Base-by-base conservation (phyloP, 2,329 filamentous ascomycete genomes). In the Hypoxylon sp. region DNA sequence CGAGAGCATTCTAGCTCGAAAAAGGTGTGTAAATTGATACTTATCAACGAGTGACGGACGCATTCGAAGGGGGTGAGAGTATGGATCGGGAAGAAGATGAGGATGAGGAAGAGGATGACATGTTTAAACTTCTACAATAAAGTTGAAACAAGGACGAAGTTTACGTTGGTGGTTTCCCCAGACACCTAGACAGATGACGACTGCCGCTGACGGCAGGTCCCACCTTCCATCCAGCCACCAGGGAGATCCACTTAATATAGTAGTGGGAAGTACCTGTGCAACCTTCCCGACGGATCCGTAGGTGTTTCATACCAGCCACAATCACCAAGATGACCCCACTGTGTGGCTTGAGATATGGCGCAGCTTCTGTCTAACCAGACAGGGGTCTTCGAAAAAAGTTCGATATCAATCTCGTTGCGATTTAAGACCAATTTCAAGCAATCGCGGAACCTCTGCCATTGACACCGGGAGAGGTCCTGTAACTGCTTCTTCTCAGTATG, bases 401-500 rank as follows among this genome's bases (percentile, higher is more conserved):
- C 63, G 66, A 69, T 67, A 68, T 67, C 60, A 3, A 46, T 55
- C 56, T 57, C 48, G 45, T 67, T 52, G 62, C 58, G 58, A 70
- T 50, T 48, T 17, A 58, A 38, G 30, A 55, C 59, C 25, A 65
- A 67, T 59, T 51, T 32, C 21, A 67, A 64, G 55, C 36, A 34
- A 56, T 49, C 52, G 50, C 50, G 51, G 60, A 60, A 48, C 59
- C 62, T 66, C 62, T 50, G 66, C 66, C 57, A 63, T 70, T 64
- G 69, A 66, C 45, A 55, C 46, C 50, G 64, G 64, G 70, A 65
- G 66, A 68, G 67, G 59, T 59, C 58, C 45, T 51, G 32, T 59
- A 69, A 63, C 51, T 19, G 46, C 48, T 60, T 51, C 52, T 56
- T 43, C 58, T 64, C 28, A 82, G 60, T 65, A 87, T 89, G 87